phyloP scores from a whole-genome alignment of 2,329 filamentous ascomycete species.

The Fusarium vanettenii region DNA sequence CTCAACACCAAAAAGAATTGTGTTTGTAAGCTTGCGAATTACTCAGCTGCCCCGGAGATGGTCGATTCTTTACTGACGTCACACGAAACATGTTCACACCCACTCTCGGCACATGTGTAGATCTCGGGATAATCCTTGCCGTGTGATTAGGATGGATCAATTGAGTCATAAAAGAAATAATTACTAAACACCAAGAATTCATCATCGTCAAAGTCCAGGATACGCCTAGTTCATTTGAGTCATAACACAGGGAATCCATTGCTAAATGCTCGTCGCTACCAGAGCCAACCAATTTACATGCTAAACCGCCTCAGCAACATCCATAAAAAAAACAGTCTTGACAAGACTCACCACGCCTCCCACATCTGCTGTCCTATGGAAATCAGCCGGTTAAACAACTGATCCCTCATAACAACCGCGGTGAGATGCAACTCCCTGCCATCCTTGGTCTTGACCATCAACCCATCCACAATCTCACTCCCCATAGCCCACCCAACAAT shows the following conservation, averaged over 20 bases:
- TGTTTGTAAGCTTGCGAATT: neutral
- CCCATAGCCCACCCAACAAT: conserved; percentile 83
- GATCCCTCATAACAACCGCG: conserved; percentile 77
- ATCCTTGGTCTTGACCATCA: conserved; percentile 72
- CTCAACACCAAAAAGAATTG: neutral
- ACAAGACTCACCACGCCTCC: conserved; percentile 72
- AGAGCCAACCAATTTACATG: neutral
- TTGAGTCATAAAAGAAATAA: neutral
- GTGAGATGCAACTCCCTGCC: conserved; percentile 72
- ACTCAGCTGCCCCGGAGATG: neutral
- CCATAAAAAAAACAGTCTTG: neutral
- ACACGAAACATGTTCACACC: neutral
- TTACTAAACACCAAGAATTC: neutral
- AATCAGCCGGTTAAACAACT: conserved; percentile 83
- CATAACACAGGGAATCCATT: conserved; percentile 5
- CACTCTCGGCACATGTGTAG: neutral
- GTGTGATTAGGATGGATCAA: neutral
- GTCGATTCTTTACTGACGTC: neutral
- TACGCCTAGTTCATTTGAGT: neutral
- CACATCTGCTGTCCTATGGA: conserved; percentile 85
- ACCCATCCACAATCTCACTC: conserved; percentile 78
- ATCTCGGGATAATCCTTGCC: conserved; percentile 4
- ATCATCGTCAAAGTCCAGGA: neutral
- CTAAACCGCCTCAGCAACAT: neutral
- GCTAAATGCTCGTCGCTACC: conserved; percentile 11